phyloP scores from a whole-genome alignment of 192 early-diverging fungal genomes.

The Geosiphon pyriformis region DNA sequence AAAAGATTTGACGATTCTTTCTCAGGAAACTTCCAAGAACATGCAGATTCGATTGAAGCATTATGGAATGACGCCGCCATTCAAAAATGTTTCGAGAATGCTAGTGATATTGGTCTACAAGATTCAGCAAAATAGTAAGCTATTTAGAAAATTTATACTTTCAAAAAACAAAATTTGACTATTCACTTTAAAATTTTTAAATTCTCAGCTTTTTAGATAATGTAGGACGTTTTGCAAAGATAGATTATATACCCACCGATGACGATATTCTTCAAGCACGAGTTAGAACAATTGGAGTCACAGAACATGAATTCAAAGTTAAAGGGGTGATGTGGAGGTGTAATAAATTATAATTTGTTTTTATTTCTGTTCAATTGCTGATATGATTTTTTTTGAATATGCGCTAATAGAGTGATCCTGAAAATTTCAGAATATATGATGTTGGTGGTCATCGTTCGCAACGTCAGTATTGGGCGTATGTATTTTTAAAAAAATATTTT shows the following conservation, averaged over 20 bases:
- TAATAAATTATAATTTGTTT: not conserved
- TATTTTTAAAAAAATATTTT: conserved; percentile 7
- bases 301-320: conserved; percentile 62
- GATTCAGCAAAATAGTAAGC: conserved; percentile 47
- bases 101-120: conserved; percentile 38
- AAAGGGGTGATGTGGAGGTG: conserved; percentile 46
- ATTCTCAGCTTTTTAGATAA: conserved; percentile 42
- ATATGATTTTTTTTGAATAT: not conserved
- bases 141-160: not conserved
- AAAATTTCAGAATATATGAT: conserved; percentile 55
- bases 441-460: conserved; percentile 65
- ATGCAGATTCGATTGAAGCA: conserved; percentile 37
- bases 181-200: not conserved
- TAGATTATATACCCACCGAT: conserved; percentile 55
- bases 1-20: conserved; percentile 33
- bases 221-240: conserved; percentile 42
- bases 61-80: conserved; percentile 41
- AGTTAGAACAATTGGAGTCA: conserved; percentile 66
- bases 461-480: conserved; percentile 62
- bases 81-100: conserved; percentile 28
- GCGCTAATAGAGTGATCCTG: conserved; percentile 7
- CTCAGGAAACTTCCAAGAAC: conserved; percentile 32
- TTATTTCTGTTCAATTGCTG: not conserved
- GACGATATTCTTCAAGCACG: conserved; percentile 65
- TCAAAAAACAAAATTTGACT: not conserved